Evolutionary conservation across 2,329 filamentous ascomycete genomes (phyloP).

Genomic region (Trichoderma polysporum): DNA sequence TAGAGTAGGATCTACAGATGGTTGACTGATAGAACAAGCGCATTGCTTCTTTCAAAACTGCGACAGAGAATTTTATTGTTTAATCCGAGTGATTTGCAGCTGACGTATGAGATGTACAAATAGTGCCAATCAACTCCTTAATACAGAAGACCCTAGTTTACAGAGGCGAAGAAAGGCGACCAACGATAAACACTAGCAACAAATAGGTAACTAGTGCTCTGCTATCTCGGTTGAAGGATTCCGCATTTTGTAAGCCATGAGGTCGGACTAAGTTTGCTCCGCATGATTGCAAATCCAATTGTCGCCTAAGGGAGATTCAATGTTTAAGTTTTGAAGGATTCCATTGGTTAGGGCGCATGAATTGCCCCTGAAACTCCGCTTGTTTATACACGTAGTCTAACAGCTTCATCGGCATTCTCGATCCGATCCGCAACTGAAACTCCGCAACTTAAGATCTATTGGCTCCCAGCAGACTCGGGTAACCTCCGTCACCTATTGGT

Average conservation of each 20-base stretch:
- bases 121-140: neutral
- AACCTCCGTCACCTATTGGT: neutral
- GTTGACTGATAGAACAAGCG: neutral
- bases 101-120: neutral
- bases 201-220: neutral
- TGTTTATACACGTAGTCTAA: neutral
- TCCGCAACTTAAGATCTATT: neutral
- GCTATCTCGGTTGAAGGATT: neutral
- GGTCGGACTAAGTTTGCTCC: neutral
- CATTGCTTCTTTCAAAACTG: neutral
- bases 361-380: neutral
- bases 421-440: neutral
- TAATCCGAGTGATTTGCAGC: neutral
- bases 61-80: neutral
- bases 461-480: neutral
- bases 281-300: neutral
- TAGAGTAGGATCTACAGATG: too few relatives aligned
- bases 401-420: neutral
- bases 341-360: neutral
- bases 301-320: neutral
- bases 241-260: neutral
- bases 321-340: neutral
- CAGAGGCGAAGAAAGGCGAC: neutral
- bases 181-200: neutral
- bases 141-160: neutral